Conservation (phyloP, 768 basidiomycete species). For the Termitomyces titanicus region DNA sequence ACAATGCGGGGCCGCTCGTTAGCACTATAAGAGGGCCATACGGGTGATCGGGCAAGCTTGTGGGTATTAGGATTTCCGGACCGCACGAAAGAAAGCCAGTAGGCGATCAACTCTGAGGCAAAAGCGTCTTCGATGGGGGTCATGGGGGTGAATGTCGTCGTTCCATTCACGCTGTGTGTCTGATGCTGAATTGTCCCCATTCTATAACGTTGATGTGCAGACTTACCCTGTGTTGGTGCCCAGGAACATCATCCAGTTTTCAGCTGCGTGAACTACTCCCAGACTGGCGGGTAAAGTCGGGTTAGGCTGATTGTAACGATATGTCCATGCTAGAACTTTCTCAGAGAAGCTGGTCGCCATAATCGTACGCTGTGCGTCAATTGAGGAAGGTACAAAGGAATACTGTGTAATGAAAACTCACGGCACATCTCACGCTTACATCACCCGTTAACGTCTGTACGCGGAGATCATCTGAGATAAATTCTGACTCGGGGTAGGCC, state of each 20-base stretch:
- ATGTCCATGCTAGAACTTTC: conserved; percentile 42
- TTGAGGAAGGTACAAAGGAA: not conserved
- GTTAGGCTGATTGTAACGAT: conserved; percentile 57
- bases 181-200: not conserved
- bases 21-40: conserved; percentile 40
- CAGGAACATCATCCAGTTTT: conserved; percentile 68
- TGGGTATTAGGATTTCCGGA: conserved; percentile 51
- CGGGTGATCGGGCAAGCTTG: conserved; percentile 48
- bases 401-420: conserved; percentile 24
- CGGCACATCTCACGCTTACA: conserved; percentile 47
- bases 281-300: conserved; percentile 34
- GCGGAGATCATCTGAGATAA: conserved; percentile 37
- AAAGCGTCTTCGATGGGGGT: conserved; percentile 46
- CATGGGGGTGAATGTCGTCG: conserved; percentile 17
- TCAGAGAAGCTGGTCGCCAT: conserved; percentile 39
- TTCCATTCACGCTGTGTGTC: conserved; percentile 13
- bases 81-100: conserved; percentile 66
- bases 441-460: conserved; percentile 48
- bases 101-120: conserved; percentile 56
- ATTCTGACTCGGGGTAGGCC: conserved; percentile 41
- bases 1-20: conserved; percentile 36
- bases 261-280: conserved; percentile 47
- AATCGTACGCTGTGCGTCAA: conserved; percentile 34
- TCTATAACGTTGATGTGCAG: not conserved
- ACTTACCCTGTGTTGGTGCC: conserved; percentile 58